These are phyloP conservation scores for Alternaria incomplexa DNA, from an alignment of 2,329 filamentous ascomycete species.

Conservation along the genomic window DNA sequence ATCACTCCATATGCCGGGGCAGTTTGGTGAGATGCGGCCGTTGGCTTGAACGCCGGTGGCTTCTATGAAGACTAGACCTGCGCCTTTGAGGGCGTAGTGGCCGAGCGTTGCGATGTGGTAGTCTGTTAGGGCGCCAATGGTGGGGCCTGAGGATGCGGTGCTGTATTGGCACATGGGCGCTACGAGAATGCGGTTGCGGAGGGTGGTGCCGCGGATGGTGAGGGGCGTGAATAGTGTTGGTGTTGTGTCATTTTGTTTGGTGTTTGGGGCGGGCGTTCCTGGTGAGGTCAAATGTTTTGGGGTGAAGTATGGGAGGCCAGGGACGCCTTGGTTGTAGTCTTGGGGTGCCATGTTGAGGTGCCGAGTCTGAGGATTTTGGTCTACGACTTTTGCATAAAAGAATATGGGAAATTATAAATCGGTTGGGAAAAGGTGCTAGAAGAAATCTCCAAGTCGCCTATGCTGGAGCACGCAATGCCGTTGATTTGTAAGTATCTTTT, in stretches of 20 bases:
- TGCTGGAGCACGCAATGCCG: not conserved
- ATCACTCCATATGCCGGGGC: constrained; percentile 46
- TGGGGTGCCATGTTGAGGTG: constrained; percentile 29
- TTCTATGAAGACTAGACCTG: constrained; percentile 44
- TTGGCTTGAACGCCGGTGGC: constrained; percentile 46
- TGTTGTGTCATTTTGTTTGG: constrained; percentile 9
- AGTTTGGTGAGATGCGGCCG: constrained; percentile 46
- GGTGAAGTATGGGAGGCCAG: constrained; percentile 53
- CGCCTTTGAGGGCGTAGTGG: constrained; percentile 49
- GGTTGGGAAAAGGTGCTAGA: not conserved
- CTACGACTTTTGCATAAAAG: not conserved
- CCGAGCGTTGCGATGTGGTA: constrained; percentile 48
- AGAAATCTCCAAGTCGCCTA: not conserved
- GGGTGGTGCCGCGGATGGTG: constrained; percentile 42
- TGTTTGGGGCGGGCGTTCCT: constrained; percentile 37
- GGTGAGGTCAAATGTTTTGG: constrained; percentile 52
- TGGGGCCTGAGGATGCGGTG: constrained; percentile 41
- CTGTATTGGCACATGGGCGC: constrained; percentile 50
- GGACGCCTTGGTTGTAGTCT: constrained; percentile 36
- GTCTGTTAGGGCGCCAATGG: constrained; percentile 46
- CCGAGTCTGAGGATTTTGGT: not conserved
- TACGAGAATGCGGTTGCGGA: constrained; percentile 47
- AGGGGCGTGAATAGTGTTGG: constrained; percentile 47
- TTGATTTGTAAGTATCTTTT: constrained; percentile 22
- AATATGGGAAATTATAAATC: not conserved